These are phyloP conservation scores for Pyrus pyrifolia DNA, from an alignment of 306 rosid species.

Conservation along the genomic window DNA sequence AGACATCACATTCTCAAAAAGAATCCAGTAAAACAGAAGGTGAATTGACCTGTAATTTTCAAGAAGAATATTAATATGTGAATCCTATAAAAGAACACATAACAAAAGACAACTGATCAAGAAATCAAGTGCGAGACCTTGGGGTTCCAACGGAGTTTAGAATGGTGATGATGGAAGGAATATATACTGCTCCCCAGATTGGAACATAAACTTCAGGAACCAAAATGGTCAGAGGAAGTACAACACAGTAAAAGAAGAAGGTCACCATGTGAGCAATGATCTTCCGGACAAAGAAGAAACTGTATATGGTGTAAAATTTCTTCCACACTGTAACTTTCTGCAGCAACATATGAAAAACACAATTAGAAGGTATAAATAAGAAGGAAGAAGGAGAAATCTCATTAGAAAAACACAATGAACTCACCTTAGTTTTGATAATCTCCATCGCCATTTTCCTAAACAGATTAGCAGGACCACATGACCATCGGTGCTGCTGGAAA, in stretches of 20 bases:
- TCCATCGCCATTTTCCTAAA: constrained; percentile 98
- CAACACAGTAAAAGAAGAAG: constrained; percentile 87
- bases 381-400: not conserved
- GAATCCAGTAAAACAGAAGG: constrained; percentile 94
- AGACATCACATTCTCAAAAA: constrained; percentile 97
- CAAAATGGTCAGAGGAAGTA: constrained; percentile 88
- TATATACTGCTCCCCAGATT: constrained; percentile 98
- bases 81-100: not conserved
- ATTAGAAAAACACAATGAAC: not conserved
- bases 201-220: constrained; percentile 97
- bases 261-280: constrained; percentile 95
- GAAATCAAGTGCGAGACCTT: constrained; percentile 32
- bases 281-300: constrained; percentile 95
- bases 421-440: constrained; percentile 74
- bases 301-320: constrained; percentile 90
- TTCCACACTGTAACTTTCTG: constrained; percentile 93
- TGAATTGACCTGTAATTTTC: constrained; percentile 71
- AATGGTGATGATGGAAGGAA: constrained; percentile 92
- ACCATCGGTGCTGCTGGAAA: constrained; percentile 98
- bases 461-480: constrained; percentile 97
- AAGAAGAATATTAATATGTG: not conserved
- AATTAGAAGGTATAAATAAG: not conserved
- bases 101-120: not conserved
- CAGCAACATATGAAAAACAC: constrained; percentile 2
- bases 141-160: constrained; percentile 99